Conservation (phyloP, 2,329 filamentous ascomycete genomes). For the Fonsecaea monophora region DNA sequence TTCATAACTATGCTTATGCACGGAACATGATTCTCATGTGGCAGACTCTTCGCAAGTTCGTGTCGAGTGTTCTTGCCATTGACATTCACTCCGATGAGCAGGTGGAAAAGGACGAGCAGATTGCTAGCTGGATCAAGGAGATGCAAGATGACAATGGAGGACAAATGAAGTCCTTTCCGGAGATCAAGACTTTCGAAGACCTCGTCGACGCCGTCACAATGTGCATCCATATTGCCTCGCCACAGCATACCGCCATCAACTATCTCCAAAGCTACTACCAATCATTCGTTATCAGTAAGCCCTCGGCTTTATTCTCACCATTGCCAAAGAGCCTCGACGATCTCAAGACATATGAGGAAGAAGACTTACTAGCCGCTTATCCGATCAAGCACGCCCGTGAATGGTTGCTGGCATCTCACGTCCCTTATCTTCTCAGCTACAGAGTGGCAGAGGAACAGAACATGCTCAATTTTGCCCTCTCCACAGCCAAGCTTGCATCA, state of each 20-base stretch:
- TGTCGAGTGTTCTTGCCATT: conserved; percentile 48
- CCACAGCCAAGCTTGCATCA: conserved; percentile 24
- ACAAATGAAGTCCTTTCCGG: conserved; percentile 53
- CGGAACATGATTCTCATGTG: conserved; percentile 57
- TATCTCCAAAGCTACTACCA: conserved; percentile 62
- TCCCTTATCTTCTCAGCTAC: conserved; percentile 57
- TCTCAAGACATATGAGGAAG: conserved; percentile 44
- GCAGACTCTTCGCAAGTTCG: conserved; percentile 53
- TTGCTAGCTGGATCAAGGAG: conserved; percentile 53
- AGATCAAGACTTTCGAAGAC: conserved; percentile 50
- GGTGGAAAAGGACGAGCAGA: conserved; percentile 44
- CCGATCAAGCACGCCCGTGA: conserved; percentile 52
- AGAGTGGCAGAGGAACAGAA: conserved; percentile 51
- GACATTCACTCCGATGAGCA: conserved; percentile 45
- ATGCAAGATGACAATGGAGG: conserved; percentile 46
- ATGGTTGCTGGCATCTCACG: conserved; percentile 56
- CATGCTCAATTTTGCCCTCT: conserved; percentile 50
- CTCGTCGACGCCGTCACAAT: conserved; percentile 58
- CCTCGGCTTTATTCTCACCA: conserved; percentile 25
- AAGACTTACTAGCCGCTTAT: conserved; percentile 50
- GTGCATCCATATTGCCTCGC: conserved; percentile 61
- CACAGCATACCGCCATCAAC: conserved; percentile 60
- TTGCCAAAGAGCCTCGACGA: conserved; percentile 15
- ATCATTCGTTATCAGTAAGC: conserved; percentile 55
- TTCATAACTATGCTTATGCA: conserved; percentile 59